Evolutionary conservation across 495 filamentous ascomycete species (phyloP), one percentile per base, ranked within the genome.

Genomic region (Tuber magnatum): DNA sequence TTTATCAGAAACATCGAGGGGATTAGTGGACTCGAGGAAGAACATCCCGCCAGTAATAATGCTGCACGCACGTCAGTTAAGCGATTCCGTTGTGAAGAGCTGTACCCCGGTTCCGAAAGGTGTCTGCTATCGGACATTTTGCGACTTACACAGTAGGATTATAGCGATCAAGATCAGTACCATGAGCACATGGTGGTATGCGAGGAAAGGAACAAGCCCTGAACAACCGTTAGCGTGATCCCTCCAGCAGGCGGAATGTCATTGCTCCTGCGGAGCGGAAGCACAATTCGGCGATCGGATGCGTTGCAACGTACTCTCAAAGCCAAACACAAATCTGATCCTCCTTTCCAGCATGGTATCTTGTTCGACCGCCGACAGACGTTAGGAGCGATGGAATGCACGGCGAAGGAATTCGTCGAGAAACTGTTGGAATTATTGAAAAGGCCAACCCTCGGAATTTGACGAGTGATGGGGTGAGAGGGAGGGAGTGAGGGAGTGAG

Each of bases 141-240:
- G 39, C 69, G 44, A 86, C 94, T 85, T 87, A 98, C 94, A 98
- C 74, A 99, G 88, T 82, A 99, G 86, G 84, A 99, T 95, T 82
- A 99, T 97, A 2, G 94, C 88, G 69, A 97, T 87, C 51, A 93
- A 93, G 81, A 99, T 97, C 71, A 99, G 85, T 79, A 98, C 92
- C 95, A 99, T 98, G 79, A 99, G 87, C 69, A 97, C 92, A 89
- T 99, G 95, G 85, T 99, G 95, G 85, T 98, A 99, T 77, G 96
- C 95, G 76, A 99, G 90, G 85, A 97, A 93, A 75, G 95, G 94
- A 85, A 97, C 88, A 81, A 94, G 89, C 81, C 93, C 93, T 97
- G 80, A 35, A 69, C 68, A 69, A 61, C 10, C 38, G 32, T 71
- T 69, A 42, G 43, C 14, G 42, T 68, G 69, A 32, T 35, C 40